These are phyloP conservation scores for Suillus subalutaceus DNA, from an alignment of 768 basidiomycete species.

Conservation along the genomic window DNA sequence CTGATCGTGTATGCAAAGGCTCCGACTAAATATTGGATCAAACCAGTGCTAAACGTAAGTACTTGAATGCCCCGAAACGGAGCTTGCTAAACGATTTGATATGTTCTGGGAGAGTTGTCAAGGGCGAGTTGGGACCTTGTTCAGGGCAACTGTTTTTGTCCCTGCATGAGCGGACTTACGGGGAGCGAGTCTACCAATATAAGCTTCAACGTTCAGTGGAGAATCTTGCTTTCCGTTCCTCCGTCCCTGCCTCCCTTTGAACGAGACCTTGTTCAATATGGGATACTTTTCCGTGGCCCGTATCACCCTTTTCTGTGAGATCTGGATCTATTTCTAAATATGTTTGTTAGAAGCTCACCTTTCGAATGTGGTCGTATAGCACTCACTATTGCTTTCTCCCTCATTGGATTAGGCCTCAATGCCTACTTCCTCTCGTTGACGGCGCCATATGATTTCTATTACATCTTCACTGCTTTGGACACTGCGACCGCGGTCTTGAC, in stretches of 20 bases:
- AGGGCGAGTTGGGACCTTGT: background rate
- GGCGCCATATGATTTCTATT: constrained; percentile 19
- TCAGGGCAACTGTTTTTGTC: background rate
- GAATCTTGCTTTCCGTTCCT: background rate
- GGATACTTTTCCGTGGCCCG: constrained; percentile 18
- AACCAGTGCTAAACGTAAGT: background rate
- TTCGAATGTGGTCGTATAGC: constrained; percentile 13
- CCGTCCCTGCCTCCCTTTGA: background rate
- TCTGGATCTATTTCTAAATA: background rate
- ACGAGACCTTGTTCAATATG: constrained; percentile 12
- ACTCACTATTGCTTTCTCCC: constrained; percentile 23
- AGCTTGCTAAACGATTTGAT: background rate
- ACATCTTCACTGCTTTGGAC: constrained; percentile 29
- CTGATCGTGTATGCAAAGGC: background rate
- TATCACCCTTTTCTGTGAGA: constrained; percentile 25
- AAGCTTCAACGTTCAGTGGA: background rate
- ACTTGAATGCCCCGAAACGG: background rate
- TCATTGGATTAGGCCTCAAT: constrained; percentile 35
- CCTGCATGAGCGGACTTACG: background rate
- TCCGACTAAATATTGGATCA: background rate
- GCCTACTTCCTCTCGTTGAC: constrained; percentile 31
- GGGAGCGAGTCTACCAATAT: background rate
- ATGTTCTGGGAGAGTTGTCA: background rate
- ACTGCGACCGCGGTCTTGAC: constrained; percentile 32
- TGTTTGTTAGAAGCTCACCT: constrained; percentile 8